Percentiles rank a stretch among this genome's conserved stretches.
Conservation (phyloP, 148 eudicot genomes). For the Rhododendron molle region DNA sequence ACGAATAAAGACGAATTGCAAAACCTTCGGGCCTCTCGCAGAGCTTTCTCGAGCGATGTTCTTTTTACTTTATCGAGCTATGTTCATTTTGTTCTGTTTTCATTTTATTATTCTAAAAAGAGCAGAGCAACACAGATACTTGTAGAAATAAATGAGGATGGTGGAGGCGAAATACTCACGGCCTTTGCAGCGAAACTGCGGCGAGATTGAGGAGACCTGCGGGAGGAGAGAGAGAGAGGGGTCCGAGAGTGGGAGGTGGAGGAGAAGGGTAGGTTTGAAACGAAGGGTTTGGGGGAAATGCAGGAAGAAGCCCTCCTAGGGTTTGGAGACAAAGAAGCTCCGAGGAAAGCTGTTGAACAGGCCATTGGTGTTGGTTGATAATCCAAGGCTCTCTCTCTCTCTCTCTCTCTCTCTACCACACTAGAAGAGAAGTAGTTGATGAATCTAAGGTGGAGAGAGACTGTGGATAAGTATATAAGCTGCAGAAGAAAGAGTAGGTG, state of each 20-base stretch:
- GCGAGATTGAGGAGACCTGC: slow-evolving; percentile 24
- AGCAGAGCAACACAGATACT: background rate
- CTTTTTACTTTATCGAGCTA: too few species aligned
- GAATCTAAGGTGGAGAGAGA: background rate
- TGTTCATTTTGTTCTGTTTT: too few species aligned
- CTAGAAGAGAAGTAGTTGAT: background rate
- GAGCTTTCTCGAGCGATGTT: too few species aligned
- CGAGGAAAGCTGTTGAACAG: slow-evolving; percentile 35
- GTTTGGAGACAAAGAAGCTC: slow-evolving; percentile 30
- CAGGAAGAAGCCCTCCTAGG: slow-evolving; percentile 20
- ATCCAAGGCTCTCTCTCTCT: background rate
- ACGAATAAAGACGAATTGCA: too few species aligned
- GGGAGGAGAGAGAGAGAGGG: slow-evolving; percentile 36
- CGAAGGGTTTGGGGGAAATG: slow-evolving; percentile 18
- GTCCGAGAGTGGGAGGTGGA: slow-evolving; percentile 30
- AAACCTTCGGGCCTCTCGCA: too few species aligned
- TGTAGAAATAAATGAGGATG: background rate
- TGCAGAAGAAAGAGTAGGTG: background rate
- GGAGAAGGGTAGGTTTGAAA: slow-evolving; percentile 14
- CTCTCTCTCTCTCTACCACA: too few species aligned
- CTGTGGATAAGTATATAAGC: background rate
- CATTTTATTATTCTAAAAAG: too few species aligned
- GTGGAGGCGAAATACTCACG: slow-evolving; percentile 26
- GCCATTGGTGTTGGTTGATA: slow-evolving; percentile 21
- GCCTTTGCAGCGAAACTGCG: slow-evolving; percentile 50